Evolutionary conservation across 1,284 basidiomycete species (phyloP).

Genomic region (Ustilago trichophora): DNA sequence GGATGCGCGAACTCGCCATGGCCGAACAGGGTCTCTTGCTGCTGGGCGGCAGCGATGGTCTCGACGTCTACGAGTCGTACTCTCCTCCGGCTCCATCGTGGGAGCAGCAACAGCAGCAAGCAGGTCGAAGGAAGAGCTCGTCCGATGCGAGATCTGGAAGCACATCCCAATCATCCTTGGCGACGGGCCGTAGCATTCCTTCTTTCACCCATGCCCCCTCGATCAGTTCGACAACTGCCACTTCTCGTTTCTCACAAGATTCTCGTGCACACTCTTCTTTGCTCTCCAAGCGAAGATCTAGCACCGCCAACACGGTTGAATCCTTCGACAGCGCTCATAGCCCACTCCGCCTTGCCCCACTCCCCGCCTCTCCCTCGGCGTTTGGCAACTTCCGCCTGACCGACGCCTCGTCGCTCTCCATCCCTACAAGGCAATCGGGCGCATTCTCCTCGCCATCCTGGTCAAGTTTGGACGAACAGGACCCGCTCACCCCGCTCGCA

Average conservation of each 20-base stretch:
- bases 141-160: conserved; percentile 9
- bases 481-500: conserved; percentile 20
- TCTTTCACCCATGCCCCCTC: conserved; percentile 13
- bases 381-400: conserved; percentile 36
- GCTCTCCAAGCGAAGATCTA: conserved; percentile 25
- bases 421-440: not conserved
- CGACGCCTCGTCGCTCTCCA: not conserved
- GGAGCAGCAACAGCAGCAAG: conserved; percentile 8
- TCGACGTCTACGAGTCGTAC: conserved; percentile 19
- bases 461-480: conserved; percentile 24
- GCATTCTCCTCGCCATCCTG: conserved; percentile 5
- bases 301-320: conserved; percentile 7
- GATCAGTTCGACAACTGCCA: conserved; percentile 12
- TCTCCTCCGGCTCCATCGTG: conserved; percentile 1
- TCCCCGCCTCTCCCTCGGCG: conserved; percentile 23
- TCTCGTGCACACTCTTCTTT: conserved; percentile 25
- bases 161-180: conserved; percentile 16
- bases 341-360: conserved; percentile 16
- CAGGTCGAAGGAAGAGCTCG: conserved; percentile 13
- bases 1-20: conserved; percentile 49
- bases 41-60: not conserved
- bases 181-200: conserved; percentile 12
- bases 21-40: conserved; percentile 18
- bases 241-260: conserved; percentile 28
- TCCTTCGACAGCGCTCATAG: conserved; percentile 15